Evolutionary conservation across 768 basidiomycete species (phyloP).

Genomic region (Pulveroboletus sp.): DNA sequence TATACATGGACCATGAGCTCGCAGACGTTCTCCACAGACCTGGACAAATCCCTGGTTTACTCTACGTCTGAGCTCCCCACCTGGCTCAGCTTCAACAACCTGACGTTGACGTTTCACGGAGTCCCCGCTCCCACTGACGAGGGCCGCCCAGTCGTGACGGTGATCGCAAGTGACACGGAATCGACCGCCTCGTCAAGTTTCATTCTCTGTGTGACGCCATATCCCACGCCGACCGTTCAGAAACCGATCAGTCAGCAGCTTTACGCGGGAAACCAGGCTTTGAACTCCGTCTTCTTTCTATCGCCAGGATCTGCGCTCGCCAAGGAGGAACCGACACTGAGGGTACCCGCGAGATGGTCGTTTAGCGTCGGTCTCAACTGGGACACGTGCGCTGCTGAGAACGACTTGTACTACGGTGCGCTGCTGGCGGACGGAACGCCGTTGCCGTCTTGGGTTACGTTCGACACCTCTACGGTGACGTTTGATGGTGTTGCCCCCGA

Average conservation of each 20-base stretch:
- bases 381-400: slow-evolving; percentile 50
- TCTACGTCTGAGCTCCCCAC: slow-evolving; percentile 54
- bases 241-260: slow-evolving; percentile 59
- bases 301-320: slow-evolving; percentile 55
- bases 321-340: slow-evolving; percentile 49
- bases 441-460: slow-evolving; percentile 73
- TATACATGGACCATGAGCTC: slow-evolving; percentile 70
- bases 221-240: slow-evolving; percentile 50
- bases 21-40: slow-evolving; percentile 56
- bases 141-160: slow-evolving; percentile 55
- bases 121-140: slow-evolving; percentile 60
- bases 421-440: slow-evolving; percentile 61
- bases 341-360: slow-evolving; percentile 80
- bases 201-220: slow-evolving; percentile 53
- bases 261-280: slow-evolving; percentile 50
- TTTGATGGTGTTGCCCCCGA: slow-evolving; percentile 75
- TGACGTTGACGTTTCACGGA: slow-evolving; percentile 60
- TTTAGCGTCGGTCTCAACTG: slow-evolving; percentile 84
- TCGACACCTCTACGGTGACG: slow-evolving; percentile 63
- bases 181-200: slow-evolving; percentile 51
- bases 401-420: slow-evolving; percentile 59
- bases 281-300: slow-evolving; percentile 75
- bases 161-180: slow-evolving; percentile 57
- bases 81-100: slow-evolving; percentile 75
- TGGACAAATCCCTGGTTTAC: slow-evolving; percentile 45